phyloP scores from a whole-genome alignment of 495 filamentous ascomycete genomes.

The Penicillium macrosclerotiorum region DNA sequence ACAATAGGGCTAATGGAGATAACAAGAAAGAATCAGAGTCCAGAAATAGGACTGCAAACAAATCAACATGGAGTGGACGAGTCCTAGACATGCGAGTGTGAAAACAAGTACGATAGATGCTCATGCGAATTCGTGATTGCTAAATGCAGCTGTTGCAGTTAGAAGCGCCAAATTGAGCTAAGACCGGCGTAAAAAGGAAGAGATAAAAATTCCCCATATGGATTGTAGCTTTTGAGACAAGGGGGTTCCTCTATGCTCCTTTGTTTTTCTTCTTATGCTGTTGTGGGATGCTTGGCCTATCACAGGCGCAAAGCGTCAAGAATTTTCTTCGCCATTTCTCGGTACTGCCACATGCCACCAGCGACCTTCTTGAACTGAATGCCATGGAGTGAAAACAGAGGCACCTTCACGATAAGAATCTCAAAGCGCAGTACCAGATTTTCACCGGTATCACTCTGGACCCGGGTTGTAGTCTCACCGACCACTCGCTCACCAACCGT shows the following conservation, averaged over 20 bases:
- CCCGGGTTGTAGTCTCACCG: conserved; percentile 80
- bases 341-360: conserved; percentile 97
- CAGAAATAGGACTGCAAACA: too few relatives aligned
- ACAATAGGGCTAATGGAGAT: conserved; percentile 11
- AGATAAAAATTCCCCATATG: neutral
- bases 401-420: conserved; percentile 97
- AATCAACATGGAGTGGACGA: conserved; percentile 7
- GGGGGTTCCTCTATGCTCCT: neutral
- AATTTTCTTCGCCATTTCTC: conserved; percentile 95
- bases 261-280: conserved; percentile 6
- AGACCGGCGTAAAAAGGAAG: conserved; percentile 8
- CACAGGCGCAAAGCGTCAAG: conserved; percentile 81
- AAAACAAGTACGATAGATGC: conserved; percentile 21
- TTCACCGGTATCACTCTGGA: conserved; percentile 79
- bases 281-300: neutral
- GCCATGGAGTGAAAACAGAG: conserved; percentile 86
- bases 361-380: conserved; percentile 98
- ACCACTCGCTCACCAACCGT: conserved; percentile 51
- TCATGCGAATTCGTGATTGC: conserved; percentile 35
- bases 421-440: conserved; percentile 86
- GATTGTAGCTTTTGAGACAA: conserved; percentile 3
- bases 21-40: neutral
- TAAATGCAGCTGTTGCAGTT: conserved; percentile 21
- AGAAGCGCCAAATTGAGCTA: conserved; percentile 4
- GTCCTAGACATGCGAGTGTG: conserved; percentile 16